Conservation (phyloP, 2,329 filamentous ascomycete genomes). For the Akanthomyces lecanii region DNA sequence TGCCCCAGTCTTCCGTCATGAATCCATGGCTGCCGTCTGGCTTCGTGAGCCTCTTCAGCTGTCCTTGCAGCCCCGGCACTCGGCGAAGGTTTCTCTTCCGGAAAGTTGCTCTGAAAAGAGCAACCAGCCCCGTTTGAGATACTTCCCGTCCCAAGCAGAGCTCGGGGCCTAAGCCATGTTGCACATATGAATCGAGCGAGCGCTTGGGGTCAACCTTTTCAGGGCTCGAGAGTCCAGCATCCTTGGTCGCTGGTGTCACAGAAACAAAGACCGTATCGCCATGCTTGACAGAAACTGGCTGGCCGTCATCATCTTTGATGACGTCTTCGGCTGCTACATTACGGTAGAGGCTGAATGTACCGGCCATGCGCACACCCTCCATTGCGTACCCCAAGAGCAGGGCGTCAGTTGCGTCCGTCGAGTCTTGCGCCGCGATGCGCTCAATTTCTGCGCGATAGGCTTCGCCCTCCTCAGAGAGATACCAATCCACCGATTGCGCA, state of each 20-base stretch:
- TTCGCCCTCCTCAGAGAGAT: conserved; percentile 31
- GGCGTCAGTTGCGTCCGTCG: conserved; percentile 55
- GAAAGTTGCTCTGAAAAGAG: conserved; percentile 65
- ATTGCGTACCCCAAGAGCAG: conserved; percentile 64
- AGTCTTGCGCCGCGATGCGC: conserved; percentile 51
- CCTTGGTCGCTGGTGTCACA: conserved; percentile 53
- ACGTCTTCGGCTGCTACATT: conserved; percentile 44
- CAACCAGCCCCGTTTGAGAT: conserved; percentile 57
- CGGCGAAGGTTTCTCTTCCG: conserved; percentile 56
- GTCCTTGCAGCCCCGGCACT: conserved; percentile 59
- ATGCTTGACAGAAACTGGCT: conserved; percentile 45
- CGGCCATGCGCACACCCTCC: conserved; percentile 67
- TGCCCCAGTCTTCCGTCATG: conserved; percentile 62
- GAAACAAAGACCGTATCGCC: conserved; percentile 61
- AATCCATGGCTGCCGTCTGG: conserved; percentile 56
- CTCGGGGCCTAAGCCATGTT: conserved; percentile 60
- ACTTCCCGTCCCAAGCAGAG: conserved; percentile 58
- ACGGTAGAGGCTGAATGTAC: conserved; percentile 58
- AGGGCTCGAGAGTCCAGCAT: conserved; percentile 58
- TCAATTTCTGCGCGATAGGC: conserved; percentile 58
- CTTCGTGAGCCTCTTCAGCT: conserved; percentile 60
- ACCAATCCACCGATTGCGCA: conserved; percentile 10
- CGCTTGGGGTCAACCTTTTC: conserved; percentile 58
- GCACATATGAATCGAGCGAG: conserved; percentile 59
- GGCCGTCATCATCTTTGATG: conserved; percentile 49